Percentiles rank a stretch among this genome's conserved stretches.
Evolutionary conservation across 768 basidiomycete species (phyloP).

Genomic region (Postia placenta): DNA sequence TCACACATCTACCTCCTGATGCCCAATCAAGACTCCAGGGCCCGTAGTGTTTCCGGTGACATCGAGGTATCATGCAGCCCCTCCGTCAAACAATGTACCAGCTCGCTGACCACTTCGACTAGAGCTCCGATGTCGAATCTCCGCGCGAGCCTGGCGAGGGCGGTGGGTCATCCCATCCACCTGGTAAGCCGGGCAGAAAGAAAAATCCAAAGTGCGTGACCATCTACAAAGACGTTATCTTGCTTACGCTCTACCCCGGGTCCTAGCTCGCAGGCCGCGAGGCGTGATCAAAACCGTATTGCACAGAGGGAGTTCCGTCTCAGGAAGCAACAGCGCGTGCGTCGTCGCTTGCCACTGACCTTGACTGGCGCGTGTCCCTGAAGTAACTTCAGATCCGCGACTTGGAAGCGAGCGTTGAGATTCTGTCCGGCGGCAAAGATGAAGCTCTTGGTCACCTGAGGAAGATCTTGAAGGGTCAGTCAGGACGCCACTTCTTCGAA

Average conservation of each 20-base stretch:
- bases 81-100: not conserved
- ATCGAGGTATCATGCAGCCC: constrained; percentile 36
- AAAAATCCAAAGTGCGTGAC: constrained; percentile 77
- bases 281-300: constrained; percentile 86
- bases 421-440: constrained; percentile 88
- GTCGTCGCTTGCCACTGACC: too few species aligned
- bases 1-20: constrained; percentile 25
- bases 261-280: constrained; percentile 76
- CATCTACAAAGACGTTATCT: constrained; percentile 19
- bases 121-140: constrained; percentile 71
- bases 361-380: too few species aligned
- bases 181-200: constrained; percentile 70
- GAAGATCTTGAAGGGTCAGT: constrained; percentile 67
- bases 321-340: constrained; percentile 82
- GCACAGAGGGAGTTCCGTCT: constrained; percentile 91
- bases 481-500: not conserved
- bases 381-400: constrained; percentile 69
- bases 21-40: constrained; percentile 42
- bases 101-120: constrained; percentile 3
- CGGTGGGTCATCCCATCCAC: constrained; percentile 8
- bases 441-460: constrained; percentile 81
- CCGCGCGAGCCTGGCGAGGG: constrained; percentile 21
- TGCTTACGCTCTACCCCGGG: constrained; percentile 22
- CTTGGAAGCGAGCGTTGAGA: constrained; percentile 91
- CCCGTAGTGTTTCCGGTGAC: constrained; percentile 62